phyloP scores from a whole-genome alignment of 129 eudicot genomes.

The Pulicaria dysenterica region DNA sequence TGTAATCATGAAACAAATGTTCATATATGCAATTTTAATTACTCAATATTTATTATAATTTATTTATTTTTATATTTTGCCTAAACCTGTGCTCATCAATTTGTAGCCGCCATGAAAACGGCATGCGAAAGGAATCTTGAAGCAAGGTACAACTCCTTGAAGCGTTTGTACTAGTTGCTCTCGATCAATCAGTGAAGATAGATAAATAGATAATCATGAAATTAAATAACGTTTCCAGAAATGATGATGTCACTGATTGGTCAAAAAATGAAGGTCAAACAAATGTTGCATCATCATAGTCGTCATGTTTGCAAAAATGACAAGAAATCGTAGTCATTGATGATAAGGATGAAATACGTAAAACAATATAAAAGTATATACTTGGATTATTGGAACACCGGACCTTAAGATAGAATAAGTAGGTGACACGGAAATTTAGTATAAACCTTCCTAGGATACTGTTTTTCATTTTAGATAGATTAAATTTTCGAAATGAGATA shows the following conservation, averaged over 20 bases:
- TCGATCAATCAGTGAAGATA: conserved; percentile 10
- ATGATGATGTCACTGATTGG: conserved; percentile 11
- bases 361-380: neutral
- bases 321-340: conserved; percentile 8
- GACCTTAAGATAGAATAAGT: no score
- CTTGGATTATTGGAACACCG: conserved; percentile 7
- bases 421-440: no score
- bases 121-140: neutral
- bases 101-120: no score
- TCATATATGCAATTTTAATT: conserved; percentile 17
- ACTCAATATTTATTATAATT: neutral
- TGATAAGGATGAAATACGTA: conserved; percentile 22
- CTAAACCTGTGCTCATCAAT: neutral
- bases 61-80: neutral
- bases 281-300: conserved; percentile 22
- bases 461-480: no score
- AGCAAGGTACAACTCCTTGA: neutral
- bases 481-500: no score
- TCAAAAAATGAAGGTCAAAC: conserved; percentile 1
- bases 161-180: neutral
- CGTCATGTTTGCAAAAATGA: conserved; percentile 12
- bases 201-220: neutral
- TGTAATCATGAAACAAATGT: conserved; percentile 36
- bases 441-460: no score
- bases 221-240: conserved; percentile 1